Conservation (phyloP, 768 basidiomycete species). For the Lyophyllum atratum region DNA sequence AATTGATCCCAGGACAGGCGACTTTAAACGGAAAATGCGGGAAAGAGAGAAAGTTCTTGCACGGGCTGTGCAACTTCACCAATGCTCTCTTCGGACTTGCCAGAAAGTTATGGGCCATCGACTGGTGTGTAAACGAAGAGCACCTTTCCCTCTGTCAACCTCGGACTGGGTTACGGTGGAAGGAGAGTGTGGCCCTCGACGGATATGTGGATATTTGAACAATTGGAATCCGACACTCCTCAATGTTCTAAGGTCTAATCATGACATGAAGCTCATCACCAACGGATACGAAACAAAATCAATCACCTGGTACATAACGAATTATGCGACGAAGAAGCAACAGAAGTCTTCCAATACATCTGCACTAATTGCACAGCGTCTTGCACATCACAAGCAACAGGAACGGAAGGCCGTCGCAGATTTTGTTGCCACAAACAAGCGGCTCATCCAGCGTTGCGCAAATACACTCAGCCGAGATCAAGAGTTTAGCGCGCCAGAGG, state of each 20-base stretch:
- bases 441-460: conserved; percentile 32
- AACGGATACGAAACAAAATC: conserved; percentile 34
- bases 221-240: conserved; percentile 28
- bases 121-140: conserved; percentile 34
- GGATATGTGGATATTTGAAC: conserved; percentile 21
- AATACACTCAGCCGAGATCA: conserved; percentile 33
- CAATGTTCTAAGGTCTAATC: conserved; percentile 29
- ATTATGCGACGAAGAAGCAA: conserved; percentile 45
- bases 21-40: conserved; percentile 20
- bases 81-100: conserved; percentile 26
- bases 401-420: conserved; percentile 7
- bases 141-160: conserved; percentile 25
- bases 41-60: too few species aligned
- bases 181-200: conserved; percentile 29
- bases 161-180: conserved; percentile 24
- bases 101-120: conserved; percentile 7
- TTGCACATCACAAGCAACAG: conserved; percentile 25
- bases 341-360: conserved; percentile 29
- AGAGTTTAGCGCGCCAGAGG: conserved; percentile 39
- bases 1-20: conserved; percentile 25
- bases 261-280: conserved; percentile 40
- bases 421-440: conserved; percentile 22
- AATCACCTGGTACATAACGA: conserved; percentile 37
- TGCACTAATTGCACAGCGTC: conserved; percentile 34
- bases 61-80: conserved; percentile 32